These are phyloP conservation scores for Stagonosporopsis rhizophila DNA, from an alignment of 2,329 filamentous ascomycete species.

Conservation along the genomic window DNA sequence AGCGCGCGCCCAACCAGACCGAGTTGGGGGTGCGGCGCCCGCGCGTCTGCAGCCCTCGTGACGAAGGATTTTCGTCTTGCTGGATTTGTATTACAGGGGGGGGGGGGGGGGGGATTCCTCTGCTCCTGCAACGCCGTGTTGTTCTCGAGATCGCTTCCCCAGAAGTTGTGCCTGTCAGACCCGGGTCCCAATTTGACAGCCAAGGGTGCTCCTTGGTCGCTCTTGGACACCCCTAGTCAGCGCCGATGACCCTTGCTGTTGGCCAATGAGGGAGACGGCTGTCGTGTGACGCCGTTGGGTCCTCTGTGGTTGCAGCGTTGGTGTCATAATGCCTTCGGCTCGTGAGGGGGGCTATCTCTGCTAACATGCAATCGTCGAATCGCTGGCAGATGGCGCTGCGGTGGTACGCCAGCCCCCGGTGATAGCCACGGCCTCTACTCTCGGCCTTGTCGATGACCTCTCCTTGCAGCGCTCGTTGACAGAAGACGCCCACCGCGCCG, in stretches of 20 bases:
- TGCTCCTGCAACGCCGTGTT: conserved; percentile 1
- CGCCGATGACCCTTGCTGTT: conserved; percentile 11
- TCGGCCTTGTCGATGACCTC: conserved; percentile 2
- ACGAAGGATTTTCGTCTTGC: conserved; percentile 10
- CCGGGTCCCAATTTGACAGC: conserved; percentile 3
- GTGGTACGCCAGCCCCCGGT: conserved; percentile 18
- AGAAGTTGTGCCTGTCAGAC: conserved; percentile 11
- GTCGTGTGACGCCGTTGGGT: conserved; percentile 21
- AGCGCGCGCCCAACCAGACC: conserved; percentile 1
- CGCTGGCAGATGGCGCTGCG: conserved; percentile 3
- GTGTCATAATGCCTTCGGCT: conserved; percentile 5
- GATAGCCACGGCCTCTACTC: background rate
- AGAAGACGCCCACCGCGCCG: conserved; percentile 18
- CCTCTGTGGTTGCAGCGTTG: background rate
- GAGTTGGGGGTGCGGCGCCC: conserved; percentile 2
- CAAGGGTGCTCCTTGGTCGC: conserved; percentile 22
- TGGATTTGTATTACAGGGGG: background rate
- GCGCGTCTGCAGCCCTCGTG: conserved; percentile 10
- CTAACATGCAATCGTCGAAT: conserved; percentile 8
- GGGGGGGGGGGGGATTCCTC: no score
- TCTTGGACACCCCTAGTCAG: conserved; percentile 1
- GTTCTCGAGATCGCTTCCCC: conserved; percentile 13
- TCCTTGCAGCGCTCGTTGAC: conserved; percentile 20
- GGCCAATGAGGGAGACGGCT: conserved; percentile 20
- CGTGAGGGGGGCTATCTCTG: conserved; percentile 2